phyloP scores from a whole-genome alignment of 1,284 basidiomycete genomes.

The Macrocybe sp. region DNA sequence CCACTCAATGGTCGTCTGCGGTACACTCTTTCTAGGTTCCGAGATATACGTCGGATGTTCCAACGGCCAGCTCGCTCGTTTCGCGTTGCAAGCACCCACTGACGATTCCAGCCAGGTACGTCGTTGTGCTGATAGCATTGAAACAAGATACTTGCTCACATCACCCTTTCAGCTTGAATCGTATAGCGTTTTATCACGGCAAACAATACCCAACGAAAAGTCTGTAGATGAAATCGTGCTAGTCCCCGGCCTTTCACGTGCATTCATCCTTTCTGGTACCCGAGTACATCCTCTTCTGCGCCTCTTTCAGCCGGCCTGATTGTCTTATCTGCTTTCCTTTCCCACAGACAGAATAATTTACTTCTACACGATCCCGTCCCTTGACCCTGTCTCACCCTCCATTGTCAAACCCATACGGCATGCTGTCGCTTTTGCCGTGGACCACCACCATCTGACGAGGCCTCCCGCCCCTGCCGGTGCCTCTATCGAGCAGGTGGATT shows the following conservation, averaged over 20 bases:
- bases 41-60: conserved; percentile 74
- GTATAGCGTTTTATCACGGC: conserved; percentile 64
- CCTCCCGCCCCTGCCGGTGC: conserved; percentile 32
- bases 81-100: conserved; percentile 44
- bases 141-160: not conserved
- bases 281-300: conserved; percentile 20
- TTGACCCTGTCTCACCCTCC: conserved; percentile 65
- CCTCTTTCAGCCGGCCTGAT: too few relatives aligned
- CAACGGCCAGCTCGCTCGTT: conserved; percentile 68
- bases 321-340: too few relatives aligned
- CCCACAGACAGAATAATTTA: conserved; percentile 69
- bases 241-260: conserved; percentile 67
- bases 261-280: conserved; percentile 68
- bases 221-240: conserved; percentile 76
- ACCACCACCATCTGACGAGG: conserved; percentile 68
- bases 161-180: conserved; percentile 44
- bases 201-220: conserved; percentile 55
- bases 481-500: conserved; percentile 56
- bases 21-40: conserved; percentile 36
- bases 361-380: conserved; percentile 74
- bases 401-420: conserved; percentile 77
- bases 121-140: conserved; percentile 7
- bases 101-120: conserved; percentile 49
- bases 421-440: conserved; percentile 74
- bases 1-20: not conserved